Evolutionary conservation across 2,329 filamentous ascomycete species (phyloP), one percentile per base, ranked within the genome.

Genomic region (Scedosporium apiospermum): DNA sequence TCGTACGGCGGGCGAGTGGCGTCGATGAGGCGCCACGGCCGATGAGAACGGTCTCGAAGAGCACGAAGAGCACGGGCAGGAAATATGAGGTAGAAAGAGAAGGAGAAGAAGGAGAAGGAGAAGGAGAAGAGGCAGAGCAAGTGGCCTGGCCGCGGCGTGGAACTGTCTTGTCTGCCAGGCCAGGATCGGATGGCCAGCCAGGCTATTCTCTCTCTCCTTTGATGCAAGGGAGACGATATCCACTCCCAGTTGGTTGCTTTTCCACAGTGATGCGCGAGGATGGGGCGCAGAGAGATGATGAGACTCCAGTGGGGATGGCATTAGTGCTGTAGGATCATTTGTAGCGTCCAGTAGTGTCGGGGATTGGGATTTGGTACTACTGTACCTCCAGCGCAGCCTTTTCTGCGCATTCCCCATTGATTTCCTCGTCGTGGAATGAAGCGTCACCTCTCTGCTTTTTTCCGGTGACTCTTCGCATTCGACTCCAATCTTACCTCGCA

Each of bases 81-180:
- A 49, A 23, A 23, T 55, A 2, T 14, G 21, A 9, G 10, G 21
- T n/a, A n/a, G 44, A 18, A 23, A 49, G 44, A 49, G 44, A 49
- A 12, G 18, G 16, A 49, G n/a, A 49, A 49, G 44, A 49, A n/a
- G 44, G 16, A 12, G 16, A 49, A 53, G 21, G 18, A 59, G 65
- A 64, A 65, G 68, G 12, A 26, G 51, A 55, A 55, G 23, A 55
- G 51, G 6, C 51, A 55, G 18, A 55, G 18, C 5, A 23, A 23
- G 51, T 55, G 12, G 21, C 18, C 12, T 16, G 51, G 51, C 51
- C 51, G 18, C 5, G 51, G 23, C 18, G 21, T 55, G 23, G 51
- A 55, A 14, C 18, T 23, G 51, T 27, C 51, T 21, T 21, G 18
- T 7, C 44, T 14, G 51, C 51, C 18, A 55, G 51, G 49, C 49